Evolutionary conservation across 139 green algal genomes (phyloP).

Genomic region (Dunaliella primolecta): DNA sequence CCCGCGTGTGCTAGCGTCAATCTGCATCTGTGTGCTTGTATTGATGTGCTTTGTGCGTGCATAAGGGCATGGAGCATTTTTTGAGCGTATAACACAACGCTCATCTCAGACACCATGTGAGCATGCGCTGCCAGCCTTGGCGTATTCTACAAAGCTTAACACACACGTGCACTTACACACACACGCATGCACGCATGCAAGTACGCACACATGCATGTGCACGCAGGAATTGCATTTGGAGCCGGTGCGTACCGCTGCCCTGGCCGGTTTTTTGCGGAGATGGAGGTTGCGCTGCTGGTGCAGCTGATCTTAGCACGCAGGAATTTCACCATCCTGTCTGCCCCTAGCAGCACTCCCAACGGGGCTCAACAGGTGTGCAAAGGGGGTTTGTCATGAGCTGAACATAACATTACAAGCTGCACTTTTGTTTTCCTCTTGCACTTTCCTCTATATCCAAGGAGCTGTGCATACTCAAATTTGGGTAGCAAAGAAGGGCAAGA

Average conservation of each 20-base stretch:
- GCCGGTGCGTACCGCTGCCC: slow-evolving; percentile 62
- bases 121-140: neutral
- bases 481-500: too few species aligned
- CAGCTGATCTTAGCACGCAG: slow-evolving; percentile 46
- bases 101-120: too few species aligned
- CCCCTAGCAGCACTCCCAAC: neutral
- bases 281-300: slow-evolving; percentile 60
- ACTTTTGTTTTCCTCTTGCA: too few species aligned
- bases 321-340: neutral
- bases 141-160: neutral
- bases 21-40: neutral
- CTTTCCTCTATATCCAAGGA: too few species aligned
- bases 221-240: slow-evolving; percentile 34
- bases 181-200: neutral
- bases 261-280: slow-evolving; percentile 70
- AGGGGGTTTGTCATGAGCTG: neutral
- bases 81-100: too few species aligned
- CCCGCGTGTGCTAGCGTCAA: too few species aligned
- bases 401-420: slow-evolving; percentile 7
- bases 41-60: neutral
- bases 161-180: neutral
- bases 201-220: neutral
- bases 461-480: too few species aligned
- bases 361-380: neutral
- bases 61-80: neutral